Evolutionary conservation across 257 asterid genomes (phyloP).

Genomic region (Nicotiana tabacum): DNA sequence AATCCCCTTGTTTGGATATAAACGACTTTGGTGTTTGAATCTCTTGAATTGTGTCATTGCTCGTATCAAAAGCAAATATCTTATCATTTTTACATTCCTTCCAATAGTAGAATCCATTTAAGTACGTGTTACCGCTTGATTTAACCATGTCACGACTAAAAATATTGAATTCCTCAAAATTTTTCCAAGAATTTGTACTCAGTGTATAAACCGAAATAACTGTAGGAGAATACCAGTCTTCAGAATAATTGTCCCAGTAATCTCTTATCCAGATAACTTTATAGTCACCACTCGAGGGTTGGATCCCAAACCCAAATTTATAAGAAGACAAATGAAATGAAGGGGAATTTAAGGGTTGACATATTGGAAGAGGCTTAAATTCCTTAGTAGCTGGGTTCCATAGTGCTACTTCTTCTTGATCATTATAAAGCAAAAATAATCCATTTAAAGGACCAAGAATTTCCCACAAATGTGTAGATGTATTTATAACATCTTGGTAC

Average conservation of each 20-base stretch:
- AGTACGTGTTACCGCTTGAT: slow-evolving; percentile 33
- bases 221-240: slow-evolving; percentile 13
- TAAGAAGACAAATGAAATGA: slow-evolving; percentile 11
- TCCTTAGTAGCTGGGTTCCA: slow-evolving; percentile 43
- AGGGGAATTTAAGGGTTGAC: slow-evolving; percentile 16
- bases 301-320: slow-evolving; percentile 39
- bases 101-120: slow-evolving; percentile 49
- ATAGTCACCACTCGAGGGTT: slow-evolving; percentile 24
- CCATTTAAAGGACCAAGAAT: slow-evolving; percentile 44
- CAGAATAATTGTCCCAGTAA: slow-evolving; percentile 20
- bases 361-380: slow-evolving; percentile 31
- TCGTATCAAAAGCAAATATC: slow-evolving; percentile 37
- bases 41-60: slow-evolving; percentile 25
- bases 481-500: slow-evolving; percentile 9
- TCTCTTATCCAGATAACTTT: slow-evolving; percentile 32
- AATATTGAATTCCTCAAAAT: slow-evolving; percentile 27
- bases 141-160: slow-evolving; percentile 13
- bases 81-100: slow-evolving; percentile 17
- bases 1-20: slow-evolving; percentile 24
- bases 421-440: slow-evolving; percentile 22
- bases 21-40: slow-evolving; percentile 25
- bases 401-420: slow-evolving; percentile 20
- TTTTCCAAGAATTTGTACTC: slow-evolving; percentile 37
- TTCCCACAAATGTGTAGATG: slow-evolving; percentile 14
- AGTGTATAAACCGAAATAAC: slow-evolving; percentile 33